Conservation (phyloP, 371 early-diverging fungal species). For the Apophysomyces sp. region DNA sequence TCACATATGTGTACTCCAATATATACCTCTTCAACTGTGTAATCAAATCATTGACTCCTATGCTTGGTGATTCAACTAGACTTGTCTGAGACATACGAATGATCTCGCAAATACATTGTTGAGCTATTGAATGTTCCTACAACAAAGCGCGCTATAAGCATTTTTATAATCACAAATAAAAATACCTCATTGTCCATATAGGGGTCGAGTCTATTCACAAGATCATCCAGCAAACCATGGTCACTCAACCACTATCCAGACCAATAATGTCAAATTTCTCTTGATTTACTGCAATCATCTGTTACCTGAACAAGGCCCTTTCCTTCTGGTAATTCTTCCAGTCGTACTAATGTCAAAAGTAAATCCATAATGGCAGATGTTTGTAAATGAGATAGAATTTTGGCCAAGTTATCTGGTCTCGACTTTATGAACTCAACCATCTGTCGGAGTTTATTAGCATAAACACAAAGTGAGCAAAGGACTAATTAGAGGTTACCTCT, state of each 20-base stretch:
- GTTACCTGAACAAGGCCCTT: conserved; percentile 72
- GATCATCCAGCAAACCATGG: conserved; percentile 68
- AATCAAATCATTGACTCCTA: conserved; percentile 66
- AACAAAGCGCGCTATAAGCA: not conserved
- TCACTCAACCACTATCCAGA: conserved; percentile 75
- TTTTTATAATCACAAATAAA: not conserved
- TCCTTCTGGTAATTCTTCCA: conserved; percentile 86
- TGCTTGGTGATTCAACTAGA: conserved; percentile 63
- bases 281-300: not conserved
- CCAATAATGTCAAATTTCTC: not conserved
- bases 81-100: conserved; percentile 82
- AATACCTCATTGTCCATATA: conserved; percentile 63
- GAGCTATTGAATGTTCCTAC: conserved; percentile 81
- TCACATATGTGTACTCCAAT: not conserved
- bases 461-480: not conserved
- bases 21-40: conserved; percentile 73
- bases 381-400: conserved; percentile 76
- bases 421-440: conserved; percentile 67
- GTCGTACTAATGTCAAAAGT: conserved; percentile 83
- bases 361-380: conserved; percentile 86
- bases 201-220: conserved; percentile 81
- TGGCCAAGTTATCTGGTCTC: conserved; percentile 51
- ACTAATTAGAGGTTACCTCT: conserved; percentile 50
- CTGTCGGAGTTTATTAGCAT: conserved; percentile 15
- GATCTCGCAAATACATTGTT: conserved; percentile 88